Base-by-base conservation (phyloP, 192 early-diverging fungal genomes). In the Lunasporangiospora selenospora region DNA sequence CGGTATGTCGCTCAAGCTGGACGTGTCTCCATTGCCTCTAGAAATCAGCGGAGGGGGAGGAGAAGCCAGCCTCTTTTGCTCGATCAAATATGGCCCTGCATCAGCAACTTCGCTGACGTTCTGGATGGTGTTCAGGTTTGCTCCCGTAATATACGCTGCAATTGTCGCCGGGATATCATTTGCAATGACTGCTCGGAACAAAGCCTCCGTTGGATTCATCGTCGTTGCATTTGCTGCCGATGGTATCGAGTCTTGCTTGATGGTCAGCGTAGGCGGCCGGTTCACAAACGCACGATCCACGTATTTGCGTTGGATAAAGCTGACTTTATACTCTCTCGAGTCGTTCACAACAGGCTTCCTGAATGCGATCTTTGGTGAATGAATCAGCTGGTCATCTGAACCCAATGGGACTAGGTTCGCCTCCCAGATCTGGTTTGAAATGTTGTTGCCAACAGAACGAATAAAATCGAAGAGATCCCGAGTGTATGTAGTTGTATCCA, bases 381-480 rank as follows among this genome's bases (percentile, higher is more conserved):
- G n/a, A 11, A 7, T 47, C n/a, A 47, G n/a, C 27, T 47, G 19
- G 45, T 11, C 27, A 11, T 47, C 45, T n/a, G 7, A 26, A 11
- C 33, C 49, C 3, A 41, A n/a, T 19, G 33, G 27, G 33, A 18
- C 29, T 19, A 77, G 62, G 4, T 58, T 75, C 13, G 81, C 82
- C 75, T 90, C 90, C 88, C 88, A 91, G 24, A 91, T 77, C 1
- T 71, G 39, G 75, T 90, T 91, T 9, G 81, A 84, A 39, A 80
- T 45, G 6, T 76, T 80, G 71, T 91, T 91, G 7, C 90, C 86
- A 12, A 89, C 75, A 5, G 82, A 61, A 16, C 59, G 67, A 39
- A 90, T 76, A 26, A 89, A 76, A 36, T 80, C 80, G 16, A 87
- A 45, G 27, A 89, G 76, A 39, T 91, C 88, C 44, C 80, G 86